Evolutionary conservation across 202 grass and related monocot species (phyloP).

Genomic region (Setaria viridis): DNA sequence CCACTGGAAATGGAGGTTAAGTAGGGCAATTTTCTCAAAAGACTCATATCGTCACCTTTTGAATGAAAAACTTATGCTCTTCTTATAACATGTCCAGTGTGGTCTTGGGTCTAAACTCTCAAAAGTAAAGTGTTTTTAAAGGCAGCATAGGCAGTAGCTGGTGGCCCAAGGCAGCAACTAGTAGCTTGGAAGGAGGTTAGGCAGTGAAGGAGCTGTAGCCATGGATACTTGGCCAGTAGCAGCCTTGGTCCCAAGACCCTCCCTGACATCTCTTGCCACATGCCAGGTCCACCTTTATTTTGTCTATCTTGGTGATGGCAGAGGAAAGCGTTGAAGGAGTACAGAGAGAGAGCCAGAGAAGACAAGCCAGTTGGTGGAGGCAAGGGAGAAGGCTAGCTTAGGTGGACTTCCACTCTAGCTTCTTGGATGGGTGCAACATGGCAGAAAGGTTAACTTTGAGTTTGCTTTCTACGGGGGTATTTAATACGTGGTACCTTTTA

Average conservation of each 20-base stretch:
- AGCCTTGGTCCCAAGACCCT: neutral
- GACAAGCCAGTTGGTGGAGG: neutral
- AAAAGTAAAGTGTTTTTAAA: neutral
- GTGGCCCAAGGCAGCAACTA: neutral
- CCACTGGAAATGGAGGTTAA: neutral
- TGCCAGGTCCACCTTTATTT: neutral
- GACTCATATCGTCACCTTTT: neutral
- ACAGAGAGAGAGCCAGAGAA: neutral
- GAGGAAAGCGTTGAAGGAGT: neutral
- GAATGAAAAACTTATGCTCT: neutral
- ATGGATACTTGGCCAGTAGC: neutral
- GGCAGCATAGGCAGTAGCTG: neutral
- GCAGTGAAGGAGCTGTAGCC: neutral
- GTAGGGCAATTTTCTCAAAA: neutral
- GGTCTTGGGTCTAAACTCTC: neutral
- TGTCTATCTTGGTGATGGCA: neutral
- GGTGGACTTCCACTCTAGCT: neutral
- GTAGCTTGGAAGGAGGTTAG: neutral
- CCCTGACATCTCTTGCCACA: neutral
- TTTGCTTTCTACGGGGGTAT: too few relatives aligned
- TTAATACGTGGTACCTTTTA: too few relatives aligned
- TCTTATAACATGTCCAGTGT: neutral
- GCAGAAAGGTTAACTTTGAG: too few relatives aligned
- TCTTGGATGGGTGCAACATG: neutral
- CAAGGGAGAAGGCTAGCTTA: constrained; percentile 10